Base-by-base conservation (phyloP, 2,329 filamentous ascomycete species). In the Lizonia empirigonia region DNA sequence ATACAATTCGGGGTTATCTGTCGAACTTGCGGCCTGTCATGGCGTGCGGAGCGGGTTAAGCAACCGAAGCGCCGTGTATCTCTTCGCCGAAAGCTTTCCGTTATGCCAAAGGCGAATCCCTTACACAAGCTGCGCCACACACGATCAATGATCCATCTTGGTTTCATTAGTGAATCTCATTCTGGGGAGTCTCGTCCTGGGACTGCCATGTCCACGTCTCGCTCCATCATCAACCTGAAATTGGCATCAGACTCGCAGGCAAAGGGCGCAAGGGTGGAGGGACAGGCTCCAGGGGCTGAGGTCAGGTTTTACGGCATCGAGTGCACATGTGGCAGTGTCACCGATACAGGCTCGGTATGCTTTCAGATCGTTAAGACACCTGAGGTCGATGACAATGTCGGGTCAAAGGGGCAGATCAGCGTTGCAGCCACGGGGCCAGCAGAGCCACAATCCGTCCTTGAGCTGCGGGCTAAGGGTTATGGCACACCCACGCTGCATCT, bases 1-100 rank as follows among this genome's bases (percentile, higher is more conserved):
- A 29, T 67, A 13, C 53, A 44, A 1, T 69, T 65, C 44, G 66
- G 67, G 16, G 58, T 65, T 30, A 41, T 68, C 7, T 70, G 67
- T 37, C 41, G 50, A 15, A 46, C 30, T 5, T 69, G 65, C 32
- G 67, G 67, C 8, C 27, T 63, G 1, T 60, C 59, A 22, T 66
- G 62, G 63, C 54, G 59, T 7, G 66, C 60, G 7, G 26, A 50
- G 26, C 32, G 36, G 20, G 41, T 54, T 19, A 40, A 53, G 20
- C 22, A 44, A 12, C 44, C 34, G 8, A 44, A 35, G 3, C 27
- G 46, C 2, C 19, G 44, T 7, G 45, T 35, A 4, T 36, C 34
- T 13, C 16, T 56, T 2, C 39, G 39, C 23, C 47, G 40, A 13
- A 27, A 39, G 19, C 47, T 63, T 15, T 53, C 54, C 8, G 32